These are phyloP conservation scores for Stipa capillata DNA, from an alignment of 176 grass and related monocot species.

Conservation along the genomic window DNA sequence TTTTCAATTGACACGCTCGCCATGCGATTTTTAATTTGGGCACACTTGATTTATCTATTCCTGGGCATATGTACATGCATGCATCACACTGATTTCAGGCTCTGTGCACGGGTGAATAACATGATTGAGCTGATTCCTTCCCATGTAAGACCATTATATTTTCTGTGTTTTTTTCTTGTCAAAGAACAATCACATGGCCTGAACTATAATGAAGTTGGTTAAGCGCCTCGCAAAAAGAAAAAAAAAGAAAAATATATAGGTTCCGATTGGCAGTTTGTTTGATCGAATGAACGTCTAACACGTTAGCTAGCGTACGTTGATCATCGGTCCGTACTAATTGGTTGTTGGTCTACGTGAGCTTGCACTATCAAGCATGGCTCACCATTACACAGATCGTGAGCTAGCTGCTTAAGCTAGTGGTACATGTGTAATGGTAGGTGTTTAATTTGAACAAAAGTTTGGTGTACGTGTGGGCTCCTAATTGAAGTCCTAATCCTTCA, in stretches of 20 bases:
- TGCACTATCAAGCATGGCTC: background rate
- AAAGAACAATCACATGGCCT: no score
- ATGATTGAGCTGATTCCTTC: background rate
- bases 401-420: background rate
- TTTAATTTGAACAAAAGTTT: no score
- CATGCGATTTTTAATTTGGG: background rate
- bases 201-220: no score
- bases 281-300: no score
- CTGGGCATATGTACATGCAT: background rate
- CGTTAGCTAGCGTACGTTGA: no score
- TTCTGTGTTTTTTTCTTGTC: no score
- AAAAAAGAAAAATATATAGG: no score
- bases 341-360: background rate
- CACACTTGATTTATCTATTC: background rate
- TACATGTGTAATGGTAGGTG: background rate
- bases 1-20: conserved; percentile 19
- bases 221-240: no score
- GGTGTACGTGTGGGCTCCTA: no score
- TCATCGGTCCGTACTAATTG: no score
- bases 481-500: background rate
- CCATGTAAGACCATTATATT: background rate
- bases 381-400: background rate
- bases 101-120: conserved; percentile 24
- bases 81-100: background rate
- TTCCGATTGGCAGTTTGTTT: no score